Evolutionary conservation across 164 flowering plant species (phyloP).

Genomic region (Santalum album): DNA sequence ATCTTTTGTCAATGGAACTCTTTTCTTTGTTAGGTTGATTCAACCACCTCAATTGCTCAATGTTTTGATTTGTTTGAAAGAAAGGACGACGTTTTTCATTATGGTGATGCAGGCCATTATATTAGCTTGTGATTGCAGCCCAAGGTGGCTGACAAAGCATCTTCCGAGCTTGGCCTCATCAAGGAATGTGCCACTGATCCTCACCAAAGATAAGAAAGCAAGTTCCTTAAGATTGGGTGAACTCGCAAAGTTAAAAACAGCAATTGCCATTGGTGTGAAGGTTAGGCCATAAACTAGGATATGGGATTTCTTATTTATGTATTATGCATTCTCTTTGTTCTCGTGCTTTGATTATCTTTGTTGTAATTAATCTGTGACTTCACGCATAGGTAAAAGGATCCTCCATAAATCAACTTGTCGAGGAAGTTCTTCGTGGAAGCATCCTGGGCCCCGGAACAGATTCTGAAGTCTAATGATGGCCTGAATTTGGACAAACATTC

Average conservation of each 20-base stretch:
- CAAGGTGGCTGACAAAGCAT: slow-evolving; percentile 66
- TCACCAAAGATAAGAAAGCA: slow-evolving; percentile 43
- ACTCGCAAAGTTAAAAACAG: slow-evolving; percentile 67
- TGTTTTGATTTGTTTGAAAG: too few species aligned
- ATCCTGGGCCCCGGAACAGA: background rate
- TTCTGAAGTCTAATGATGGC: background rate
- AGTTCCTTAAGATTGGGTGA: slow-evolving; percentile 77
- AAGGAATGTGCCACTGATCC: slow-evolving; percentile 59
- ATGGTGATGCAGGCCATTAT: slow-evolving; percentile 46
- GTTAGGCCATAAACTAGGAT: slow-evolving; percentile 16
- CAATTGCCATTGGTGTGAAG: slow-evolving; percentile 81
- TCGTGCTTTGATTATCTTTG: too few species aligned
- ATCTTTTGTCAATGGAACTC: too few species aligned
- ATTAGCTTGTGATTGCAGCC: slow-evolving; percentile 72
- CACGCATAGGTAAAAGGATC: slow-evolving; percentile 41
- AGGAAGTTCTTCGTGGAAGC: slow-evolving; percentile 23
- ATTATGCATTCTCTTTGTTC: background rate
- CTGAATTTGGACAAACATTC: background rate
- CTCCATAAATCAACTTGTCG: slow-evolving; percentile 40
- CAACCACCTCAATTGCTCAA: too few species aligned
- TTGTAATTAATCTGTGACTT: background rate
- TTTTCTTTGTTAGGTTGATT: too few species aligned
- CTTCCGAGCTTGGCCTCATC: slow-evolving; percentile 61
- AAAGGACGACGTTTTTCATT: too few species aligned
- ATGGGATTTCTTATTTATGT: background rate